phyloP scores from a whole-genome alignment of 2,329 filamentous ascomycete species.

The Ophiocordyceps unilateralis region DNA sequence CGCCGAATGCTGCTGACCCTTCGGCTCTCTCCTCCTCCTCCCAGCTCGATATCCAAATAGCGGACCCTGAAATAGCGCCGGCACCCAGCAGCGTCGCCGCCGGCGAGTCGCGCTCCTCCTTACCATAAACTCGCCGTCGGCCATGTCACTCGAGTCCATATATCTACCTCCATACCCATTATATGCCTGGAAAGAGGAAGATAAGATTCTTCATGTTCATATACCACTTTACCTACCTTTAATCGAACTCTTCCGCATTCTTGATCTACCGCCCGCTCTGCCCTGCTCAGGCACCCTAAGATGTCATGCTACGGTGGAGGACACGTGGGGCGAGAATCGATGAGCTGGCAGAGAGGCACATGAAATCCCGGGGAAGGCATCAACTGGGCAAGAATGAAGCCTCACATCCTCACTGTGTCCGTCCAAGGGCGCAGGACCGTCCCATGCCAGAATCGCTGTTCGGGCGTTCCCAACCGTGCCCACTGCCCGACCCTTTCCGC shows the following conservation, averaged over 20 bases:
- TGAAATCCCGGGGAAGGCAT: no score
- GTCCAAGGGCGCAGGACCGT: no score
- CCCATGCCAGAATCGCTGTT: no score
- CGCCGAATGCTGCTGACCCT: no score
- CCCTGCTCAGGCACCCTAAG: no score
- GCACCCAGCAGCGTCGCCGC: constrained; percentile 26
- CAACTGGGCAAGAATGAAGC: no score
- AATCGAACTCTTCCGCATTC: not conserved
- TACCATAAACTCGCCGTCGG: not conserved
- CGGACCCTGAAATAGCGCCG: constrained; percentile 53
- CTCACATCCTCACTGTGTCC: no score
- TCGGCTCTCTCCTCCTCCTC: not conserved
- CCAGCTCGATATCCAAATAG: constrained; percentile 65
- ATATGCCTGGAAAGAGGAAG: not conserved
- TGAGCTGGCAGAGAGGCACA: no score
- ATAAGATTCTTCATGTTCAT: not conserved
- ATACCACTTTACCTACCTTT: not conserved
- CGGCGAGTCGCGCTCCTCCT: constrained; percentile 14
- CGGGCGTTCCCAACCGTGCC: no score
- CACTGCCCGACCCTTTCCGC: no score
- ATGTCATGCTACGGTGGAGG: no score
- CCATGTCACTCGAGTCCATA: not conserved
- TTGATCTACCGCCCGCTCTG: not conserved
- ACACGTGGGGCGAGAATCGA: no score
- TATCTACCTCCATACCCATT: not conserved